Conservation (phyloP, 2,329 filamentous ascomycete genomes). For the Sporothrix brasiliensis region DNA sequence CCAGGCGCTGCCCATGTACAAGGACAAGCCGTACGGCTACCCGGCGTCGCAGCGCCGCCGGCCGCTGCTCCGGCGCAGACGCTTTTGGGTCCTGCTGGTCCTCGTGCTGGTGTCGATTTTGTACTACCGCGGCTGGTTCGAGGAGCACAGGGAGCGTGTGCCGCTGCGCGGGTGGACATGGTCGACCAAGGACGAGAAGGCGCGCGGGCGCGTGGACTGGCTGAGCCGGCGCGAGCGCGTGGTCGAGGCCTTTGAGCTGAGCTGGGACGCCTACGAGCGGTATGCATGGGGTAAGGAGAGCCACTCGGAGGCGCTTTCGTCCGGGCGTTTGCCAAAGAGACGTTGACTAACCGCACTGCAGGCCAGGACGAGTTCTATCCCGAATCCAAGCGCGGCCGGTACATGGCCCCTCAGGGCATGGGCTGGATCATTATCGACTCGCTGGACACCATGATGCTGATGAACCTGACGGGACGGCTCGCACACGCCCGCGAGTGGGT, state of each 20-base stretch:
- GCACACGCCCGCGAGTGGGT: slow-evolving; percentile 89
- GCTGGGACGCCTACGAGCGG: slow-evolving; percentile 89
- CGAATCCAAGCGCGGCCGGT: slow-evolving; percentile 71
- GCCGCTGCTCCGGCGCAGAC: slow-evolving; percentile 66
- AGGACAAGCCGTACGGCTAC: slow-evolving; percentile 91
- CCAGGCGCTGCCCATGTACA: slow-evolving; percentile 85
- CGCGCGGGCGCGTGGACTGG: slow-evolving; percentile 66
- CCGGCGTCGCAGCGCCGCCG: slow-evolving; percentile 61
- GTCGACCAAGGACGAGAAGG: slow-evolving; percentile 54
- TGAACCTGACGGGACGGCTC: slow-evolving; percentile 90
- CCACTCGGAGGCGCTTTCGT: too few relatives aligned
- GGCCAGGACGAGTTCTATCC: slow-evolving; percentile 87
- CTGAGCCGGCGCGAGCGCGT: slow-evolving; percentile 74
- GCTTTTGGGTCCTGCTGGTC: slow-evolving; percentile 56
- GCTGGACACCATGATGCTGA: slow-evolving; percentile 94
- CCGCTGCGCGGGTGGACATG: slow-evolving; percentile 58
- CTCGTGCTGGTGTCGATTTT: slow-evolving; percentile 62
- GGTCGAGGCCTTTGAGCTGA: slow-evolving; percentile 84
- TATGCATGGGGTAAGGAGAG: slow-evolving; percentile 81
- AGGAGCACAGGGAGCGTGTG: slow-evolving; percentile 43
- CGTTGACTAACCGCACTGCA: slow-evolving; percentile 39
- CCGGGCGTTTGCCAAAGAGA: too few relatives aligned
- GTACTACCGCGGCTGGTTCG: slow-evolving; percentile 70
- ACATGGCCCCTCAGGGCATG: slow-evolving; percentile 87
- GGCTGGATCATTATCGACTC: slow-evolving; percentile 99